Evolutionary conservation across 2,329 filamentous ascomycete species (phyloP).

Genomic region (Sarocladiaceae sp.): DNA sequence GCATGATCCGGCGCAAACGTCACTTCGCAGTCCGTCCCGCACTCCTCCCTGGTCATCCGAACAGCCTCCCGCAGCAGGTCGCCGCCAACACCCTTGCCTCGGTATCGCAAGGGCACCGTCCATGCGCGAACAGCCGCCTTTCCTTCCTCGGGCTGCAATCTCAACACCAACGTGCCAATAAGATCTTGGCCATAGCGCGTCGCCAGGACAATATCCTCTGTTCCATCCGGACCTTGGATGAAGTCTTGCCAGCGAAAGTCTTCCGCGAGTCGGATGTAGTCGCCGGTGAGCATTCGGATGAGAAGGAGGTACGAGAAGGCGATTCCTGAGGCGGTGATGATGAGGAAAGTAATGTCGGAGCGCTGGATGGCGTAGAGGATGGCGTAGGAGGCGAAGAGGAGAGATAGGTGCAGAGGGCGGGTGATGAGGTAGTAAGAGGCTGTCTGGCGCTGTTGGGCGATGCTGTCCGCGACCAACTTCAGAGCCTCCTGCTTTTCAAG

Average conservation of each 20-base stretch:
- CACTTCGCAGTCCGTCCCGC: slow-evolving; percentile 56
- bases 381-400: slow-evolving; percentile 35
- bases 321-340: slow-evolving; percentile 54
- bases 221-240: slow-evolving; percentile 24
- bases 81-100: slow-evolving; percentile 65
- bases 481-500: slow-evolving; percentile 64
- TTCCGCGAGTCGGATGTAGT: slow-evolving; percentile 63
- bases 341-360: slow-evolving; percentile 34
- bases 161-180: slow-evolving; percentile 66
- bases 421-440: slow-evolving; percentile 61
- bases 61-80: slow-evolving; percentile 71
- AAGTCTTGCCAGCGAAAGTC: slow-evolving; percentile 60
- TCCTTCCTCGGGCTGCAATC: slow-evolving; percentile 52
- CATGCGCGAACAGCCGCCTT: slow-evolving; percentile 71
- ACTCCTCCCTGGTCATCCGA: slow-evolving; percentile 55
- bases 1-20: slow-evolving; percentile 74
- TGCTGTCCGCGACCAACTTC: slow-evolving; percentile 71
- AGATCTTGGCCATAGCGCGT: slow-evolving; percentile 63
- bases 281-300: slow-evolving; percentile 55
- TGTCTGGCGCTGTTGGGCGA: slow-evolving; percentile 74
- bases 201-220: slow-evolving; percentile 55
- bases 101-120: slow-evolving; percentile 70
- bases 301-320: slow-evolving; percentile 59
- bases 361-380: slow-evolving; percentile 37
- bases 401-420: slow-evolving; percentile 50